Base-by-base conservation (phyloP, 2,329 filamentous ascomycete species). In the Ceratocystis harringtonii region DNA sequence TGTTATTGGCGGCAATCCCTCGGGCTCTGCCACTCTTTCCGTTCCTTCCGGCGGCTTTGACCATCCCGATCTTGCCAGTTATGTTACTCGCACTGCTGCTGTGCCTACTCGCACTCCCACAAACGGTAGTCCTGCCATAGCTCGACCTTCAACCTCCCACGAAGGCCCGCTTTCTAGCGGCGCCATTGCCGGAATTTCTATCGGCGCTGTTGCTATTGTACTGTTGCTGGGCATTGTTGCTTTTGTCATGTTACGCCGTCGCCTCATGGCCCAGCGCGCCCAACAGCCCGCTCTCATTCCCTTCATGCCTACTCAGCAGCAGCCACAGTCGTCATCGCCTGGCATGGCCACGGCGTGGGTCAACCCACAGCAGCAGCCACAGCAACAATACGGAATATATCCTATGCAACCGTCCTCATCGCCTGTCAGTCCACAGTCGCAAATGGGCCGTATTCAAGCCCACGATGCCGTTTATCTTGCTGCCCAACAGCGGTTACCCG, bases 11-110 rank as follows among this genome's bases (percentile, higher is more conserved):
- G 81, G 81, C 61, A 73, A 74, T 22, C 72, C 76, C 12, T 73
- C 75, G 15, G 84, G 84, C 66, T 78, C 78, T 41, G 83, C 84
- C 10, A 83, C 82, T 17, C 74, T 76, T 30, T 80, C 73, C 0
- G 74, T 75, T 0, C 84, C 84, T 2, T 70, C 74, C 4, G 68
- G 71, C 30, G 80, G 78, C 5, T 86, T 82, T 73, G 74, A 75
- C 62, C 75, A 78, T 65, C 70, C 72, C 10, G 82, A 85, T 70
- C 74, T 86, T 1, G 71, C 72, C 0, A 77, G 80, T 1, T 80
- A 84, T 67, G 81, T 85, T 72, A 76, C 77, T 0, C 76, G 82
- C 28, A 76, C 76, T 17, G 79, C 81, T 15, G 72, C 74, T 1
- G 74, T 79, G 1, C 70, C 77, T 1, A 71, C 73, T 8, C 77